A percentile compares a stretch with the other conserved stretches of the same genome.
phyloP scores from a whole-genome alignment of 345 rosid genomes.

The Eucalyptus guilfoylei region DNA sequence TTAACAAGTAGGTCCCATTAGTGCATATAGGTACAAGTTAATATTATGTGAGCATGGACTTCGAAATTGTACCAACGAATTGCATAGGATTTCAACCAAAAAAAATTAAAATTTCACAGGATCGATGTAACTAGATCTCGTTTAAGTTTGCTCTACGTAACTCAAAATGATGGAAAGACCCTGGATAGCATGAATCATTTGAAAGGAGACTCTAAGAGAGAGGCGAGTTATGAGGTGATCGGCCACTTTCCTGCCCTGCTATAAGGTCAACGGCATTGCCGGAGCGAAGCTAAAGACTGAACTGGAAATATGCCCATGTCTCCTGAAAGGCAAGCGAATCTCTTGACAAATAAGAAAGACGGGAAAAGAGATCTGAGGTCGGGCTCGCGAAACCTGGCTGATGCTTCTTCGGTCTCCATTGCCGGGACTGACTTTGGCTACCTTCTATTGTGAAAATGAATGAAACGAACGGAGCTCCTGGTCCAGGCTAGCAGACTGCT shows the following conservation, averaged over 20 bases:
- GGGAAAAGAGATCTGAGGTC: not conserved
- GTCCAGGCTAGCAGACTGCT: not conserved
- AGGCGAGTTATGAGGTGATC: not conserved
- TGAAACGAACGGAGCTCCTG: not conserved
- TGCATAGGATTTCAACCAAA: not conserved
- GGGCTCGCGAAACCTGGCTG: not conserved
- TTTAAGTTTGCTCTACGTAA: not conserved
- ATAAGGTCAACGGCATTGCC: not conserved
- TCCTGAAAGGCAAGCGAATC: not conserved
- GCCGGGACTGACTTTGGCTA: not conserved
- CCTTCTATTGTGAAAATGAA: not conserved
- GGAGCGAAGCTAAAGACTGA: not conserved
- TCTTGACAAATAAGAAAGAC: not conserved
- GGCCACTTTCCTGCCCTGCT: not conserved
- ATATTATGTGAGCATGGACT: not conserved
- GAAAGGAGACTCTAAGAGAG: not conserved
- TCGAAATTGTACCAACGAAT: not conserved
- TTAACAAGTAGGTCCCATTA: not conserved
- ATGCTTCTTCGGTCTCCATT: not conserved
- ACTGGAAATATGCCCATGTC: not conserved
- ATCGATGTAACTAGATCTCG: not conserved
- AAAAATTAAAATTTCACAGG: not conserved
- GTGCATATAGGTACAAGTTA: not conserved
- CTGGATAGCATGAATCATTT: not conserved
- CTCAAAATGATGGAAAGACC: not conserved